phyloP scores from a whole-genome alignment of 352 stramenopile genomes.

The Pythium aphanidermatum region DNA sequence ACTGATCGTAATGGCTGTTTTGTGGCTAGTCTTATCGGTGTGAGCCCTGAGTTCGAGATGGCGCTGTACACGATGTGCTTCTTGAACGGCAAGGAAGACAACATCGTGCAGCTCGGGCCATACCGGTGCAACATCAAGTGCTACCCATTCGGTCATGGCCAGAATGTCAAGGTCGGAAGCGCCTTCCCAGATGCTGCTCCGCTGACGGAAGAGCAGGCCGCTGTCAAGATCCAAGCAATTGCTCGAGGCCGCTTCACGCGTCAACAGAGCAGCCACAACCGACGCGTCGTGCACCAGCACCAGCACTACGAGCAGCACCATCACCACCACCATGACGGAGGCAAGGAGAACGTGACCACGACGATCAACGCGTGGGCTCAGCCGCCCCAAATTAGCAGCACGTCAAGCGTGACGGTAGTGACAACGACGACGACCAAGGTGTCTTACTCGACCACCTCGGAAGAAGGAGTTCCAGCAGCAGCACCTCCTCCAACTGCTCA shows the following conservation, averaged over 20 bases:
- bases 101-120: conserved; percentile 78
- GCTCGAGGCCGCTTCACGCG: conserved; percentile 39
- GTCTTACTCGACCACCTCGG: too few species aligned
- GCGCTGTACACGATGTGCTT: conserved; percentile 96
- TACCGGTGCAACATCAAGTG: conserved; percentile 90
- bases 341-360: too few species aligned
- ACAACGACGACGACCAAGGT: too few species aligned
- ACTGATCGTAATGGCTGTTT: too few species aligned
- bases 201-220: conserved; percentile 62
- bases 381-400: too few species aligned
- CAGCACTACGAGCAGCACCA: conserved; percentile 3
- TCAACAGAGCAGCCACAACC: conserved; percentile 10
- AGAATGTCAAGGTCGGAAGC: conserved; percentile 74
- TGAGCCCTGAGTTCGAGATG: conserved; percentile 95
- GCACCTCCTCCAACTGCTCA: conserved; percentile 9
- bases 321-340: background rate
- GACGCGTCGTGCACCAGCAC: background rate
- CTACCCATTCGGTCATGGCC: conserved; percentile 70
- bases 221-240: conserved; percentile 67
- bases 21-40: conserved; percentile 80
- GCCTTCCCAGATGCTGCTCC: conserved; percentile 74
- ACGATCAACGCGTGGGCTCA: too few species aligned
- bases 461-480: conserved; percentile 1
- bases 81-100: conserved; percentile 84
- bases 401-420: too few species aligned